phyloP scores from a whole-genome alignment of 1,284 basidiomycete genomes.

The Trametes polyzona region DNA sequence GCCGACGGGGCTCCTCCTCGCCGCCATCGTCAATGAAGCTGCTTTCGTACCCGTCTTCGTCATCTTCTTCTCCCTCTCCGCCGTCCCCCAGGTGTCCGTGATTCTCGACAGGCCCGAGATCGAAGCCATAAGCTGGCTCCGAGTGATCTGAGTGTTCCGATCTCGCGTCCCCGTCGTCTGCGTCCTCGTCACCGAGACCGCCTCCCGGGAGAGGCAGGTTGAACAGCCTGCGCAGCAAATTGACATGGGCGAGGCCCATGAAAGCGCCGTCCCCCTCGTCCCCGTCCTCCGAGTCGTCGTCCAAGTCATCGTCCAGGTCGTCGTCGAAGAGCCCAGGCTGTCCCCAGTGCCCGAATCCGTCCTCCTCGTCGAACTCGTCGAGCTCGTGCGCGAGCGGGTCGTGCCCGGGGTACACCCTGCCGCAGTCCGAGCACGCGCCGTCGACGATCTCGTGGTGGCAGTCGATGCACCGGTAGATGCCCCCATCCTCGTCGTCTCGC shows the following conservation, averaged over 20 bases:
- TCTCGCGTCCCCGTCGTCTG: neutral
- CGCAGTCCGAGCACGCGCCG: conserved; percentile 62
- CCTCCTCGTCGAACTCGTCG: conserved; percentile 15
- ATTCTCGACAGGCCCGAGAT: neutral
- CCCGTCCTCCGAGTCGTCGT: conserved; percentile 5
- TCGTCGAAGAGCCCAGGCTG: conserved; percentile 1
- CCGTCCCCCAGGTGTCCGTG: conserved; percentile 10
- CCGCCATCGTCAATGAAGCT: conserved; percentile 53
- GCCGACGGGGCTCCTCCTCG: neutral
- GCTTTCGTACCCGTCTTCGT: conserved; percentile 45
- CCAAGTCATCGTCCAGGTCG: conserved; percentile 17
- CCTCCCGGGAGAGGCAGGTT: neutral
- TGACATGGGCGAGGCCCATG: neutral
- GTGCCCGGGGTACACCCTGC: conserved; percentile 60
- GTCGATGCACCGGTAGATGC: conserved; percentile 71
- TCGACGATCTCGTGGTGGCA: conserved; percentile 78
- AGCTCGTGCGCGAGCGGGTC: conserved; percentile 26
- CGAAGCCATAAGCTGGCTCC: neutral
- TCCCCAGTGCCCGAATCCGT: conserved; percentile 1
- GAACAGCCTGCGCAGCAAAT: conserved; percentile 5
- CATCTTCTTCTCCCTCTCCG: conserved; percentile 35
- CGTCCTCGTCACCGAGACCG: neutral
- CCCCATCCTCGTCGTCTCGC: conserved; percentile 70
- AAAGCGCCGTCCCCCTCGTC: neutral
- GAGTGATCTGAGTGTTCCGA: neutral